These are phyloP conservation scores for Draba incana DNA, from an alignment of 345 rosid genomes.

Conservation along the genomic window DNA sequence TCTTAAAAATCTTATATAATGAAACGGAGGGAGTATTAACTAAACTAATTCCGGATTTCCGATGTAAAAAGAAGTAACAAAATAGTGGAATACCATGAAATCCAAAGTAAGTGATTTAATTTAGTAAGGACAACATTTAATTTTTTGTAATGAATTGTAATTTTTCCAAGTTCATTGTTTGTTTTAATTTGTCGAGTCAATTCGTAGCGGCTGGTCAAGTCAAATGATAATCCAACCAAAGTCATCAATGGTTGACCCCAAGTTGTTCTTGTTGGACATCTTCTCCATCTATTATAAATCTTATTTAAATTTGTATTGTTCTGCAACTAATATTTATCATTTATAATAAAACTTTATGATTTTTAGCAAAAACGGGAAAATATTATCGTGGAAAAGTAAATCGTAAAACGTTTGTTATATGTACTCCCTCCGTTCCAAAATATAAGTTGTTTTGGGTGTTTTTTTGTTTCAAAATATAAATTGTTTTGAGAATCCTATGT, in stretches of 20 bases:
- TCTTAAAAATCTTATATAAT: no score
- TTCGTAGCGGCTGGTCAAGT: conserved; percentile 41
- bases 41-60: conserved; percentile 11
- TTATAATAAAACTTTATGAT: neutral
- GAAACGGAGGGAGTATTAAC: no score
- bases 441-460: no score
- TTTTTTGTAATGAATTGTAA: neutral
- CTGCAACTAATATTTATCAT: neutral
- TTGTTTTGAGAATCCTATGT: no score
- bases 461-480: no score
- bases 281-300: conserved; percentile 24
- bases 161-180: neutral
- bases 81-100: neutral
- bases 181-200: conserved; percentile 36
- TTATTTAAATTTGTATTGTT: neutral
- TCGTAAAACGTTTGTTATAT: neutral
- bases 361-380: neutral
- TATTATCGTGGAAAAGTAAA: conserved; percentile 8
- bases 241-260: conserved; percentile 39
- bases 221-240: conserved; percentile 34
- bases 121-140: neutral
- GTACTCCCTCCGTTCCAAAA: no score
- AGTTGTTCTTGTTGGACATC: conserved; percentile 38
- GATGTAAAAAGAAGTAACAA: conserved; percentile 15
- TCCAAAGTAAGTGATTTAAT: no score